A percentile compares a stretch with the other conserved stretches of the same genome.
phyloP scores from a whole-genome alignment of 139 green algal species.

The Desmodesmus armatus region DNA sequence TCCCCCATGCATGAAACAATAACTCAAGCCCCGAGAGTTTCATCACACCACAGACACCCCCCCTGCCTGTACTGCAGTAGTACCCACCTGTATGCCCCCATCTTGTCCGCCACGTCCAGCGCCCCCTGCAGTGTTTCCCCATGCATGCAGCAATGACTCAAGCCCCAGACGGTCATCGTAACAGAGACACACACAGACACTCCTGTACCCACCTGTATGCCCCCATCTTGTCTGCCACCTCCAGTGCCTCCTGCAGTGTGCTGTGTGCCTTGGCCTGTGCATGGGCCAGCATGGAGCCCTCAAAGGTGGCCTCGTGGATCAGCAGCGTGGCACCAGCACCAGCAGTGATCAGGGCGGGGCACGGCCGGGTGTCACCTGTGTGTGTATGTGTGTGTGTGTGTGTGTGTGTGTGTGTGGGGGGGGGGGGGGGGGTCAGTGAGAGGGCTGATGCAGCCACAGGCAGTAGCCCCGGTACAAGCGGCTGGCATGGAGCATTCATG shows the following conservation, averaged over 20 bases:
- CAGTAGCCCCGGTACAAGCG: conserved; percentile 78
- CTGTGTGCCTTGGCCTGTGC: conserved; percentile 83
- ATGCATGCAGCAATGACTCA: too few species aligned
- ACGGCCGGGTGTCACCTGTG: conserved; percentile 71
- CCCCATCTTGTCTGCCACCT: conserved; percentile 64
- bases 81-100: conserved; percentile 73
- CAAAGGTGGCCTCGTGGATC: conserved; percentile 99
- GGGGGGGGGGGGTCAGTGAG: too few species aligned
- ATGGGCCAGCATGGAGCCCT: conserved; percentile 85
- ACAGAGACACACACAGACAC: conserved; percentile 65
- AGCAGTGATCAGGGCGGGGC: conserved; percentile 67
- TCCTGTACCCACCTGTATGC: conserved; percentile 71
- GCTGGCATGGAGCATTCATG: conserved; percentile 69
- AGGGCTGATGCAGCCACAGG: conserved; percentile 97
- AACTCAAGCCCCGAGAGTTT: too few species aligned
- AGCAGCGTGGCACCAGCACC: conserved; percentile 89
- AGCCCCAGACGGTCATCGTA: background rate
- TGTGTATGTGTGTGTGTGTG: too few species aligned
- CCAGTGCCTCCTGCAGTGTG: conserved; percentile 79
- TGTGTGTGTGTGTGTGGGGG: too few species aligned
- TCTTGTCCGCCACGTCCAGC: conserved; percentile 61
- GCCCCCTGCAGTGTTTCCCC: too few species aligned
- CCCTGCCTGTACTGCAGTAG: too few species aligned
- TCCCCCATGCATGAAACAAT: too few species aligned
- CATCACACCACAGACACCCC: conserved; percentile 41